phyloP scores from a whole-genome alignment of 495 filamentous ascomycete genomes.

The Daldinia loculata region DNA sequence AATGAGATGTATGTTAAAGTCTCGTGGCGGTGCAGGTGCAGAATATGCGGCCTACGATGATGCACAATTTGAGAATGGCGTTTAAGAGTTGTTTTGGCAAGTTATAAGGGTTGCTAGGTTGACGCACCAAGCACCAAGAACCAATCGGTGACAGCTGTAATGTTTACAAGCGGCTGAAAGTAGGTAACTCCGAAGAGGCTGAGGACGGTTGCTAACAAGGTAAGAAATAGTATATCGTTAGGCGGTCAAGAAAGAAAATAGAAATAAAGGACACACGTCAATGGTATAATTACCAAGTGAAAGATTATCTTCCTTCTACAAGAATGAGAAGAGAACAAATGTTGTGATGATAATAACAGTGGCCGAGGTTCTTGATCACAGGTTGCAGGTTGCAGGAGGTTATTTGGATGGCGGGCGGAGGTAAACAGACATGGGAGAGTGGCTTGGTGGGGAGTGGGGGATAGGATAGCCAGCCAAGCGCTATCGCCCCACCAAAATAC shows the following conservation, averaged over 20 bases:
- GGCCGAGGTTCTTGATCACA: slow-evolving; percentile 2
- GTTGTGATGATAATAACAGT: slow-evolving; percentile 3
- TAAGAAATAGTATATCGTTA: slow-evolving; percentile 1
- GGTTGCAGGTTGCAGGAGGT: slow-evolving; percentile 36
- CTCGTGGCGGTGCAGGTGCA: slow-evolving; percentile 9
- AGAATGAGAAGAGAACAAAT: slow-evolving; percentile 14
- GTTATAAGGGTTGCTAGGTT: slow-evolving; percentile 11
- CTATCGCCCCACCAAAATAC: background rate
- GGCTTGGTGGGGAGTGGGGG: slow-evolving; percentile 30
- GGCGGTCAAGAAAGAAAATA: background rate
- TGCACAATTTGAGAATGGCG: slow-evolving; percentile 12
- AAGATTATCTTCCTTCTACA: slow-evolving; percentile 3
- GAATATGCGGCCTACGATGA: slow-evolving; percentile 15
- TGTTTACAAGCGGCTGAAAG: slow-evolving; percentile 31
- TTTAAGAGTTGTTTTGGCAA: slow-evolving; percentile 22
- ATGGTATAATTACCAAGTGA: slow-evolving; percentile 13
- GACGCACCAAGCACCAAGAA: slow-evolving; percentile 11
- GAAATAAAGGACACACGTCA: background rate
- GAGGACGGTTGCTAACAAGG: slow-evolving; percentile 8
- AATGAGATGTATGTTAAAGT: slow-evolving; percentile 4
- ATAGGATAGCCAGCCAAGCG: slow-evolving; percentile 4
- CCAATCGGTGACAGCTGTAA: slow-evolving; percentile 9
- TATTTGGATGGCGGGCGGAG: slow-evolving; percentile 34
- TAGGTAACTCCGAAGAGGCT: background rate
- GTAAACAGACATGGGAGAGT: slow-evolving; percentile 39